These are phyloP conservation scores for Penicillium ucsense DNA, from an alignment of 495 filamentous ascomycete species.

Conservation along the genomic window DNA sequence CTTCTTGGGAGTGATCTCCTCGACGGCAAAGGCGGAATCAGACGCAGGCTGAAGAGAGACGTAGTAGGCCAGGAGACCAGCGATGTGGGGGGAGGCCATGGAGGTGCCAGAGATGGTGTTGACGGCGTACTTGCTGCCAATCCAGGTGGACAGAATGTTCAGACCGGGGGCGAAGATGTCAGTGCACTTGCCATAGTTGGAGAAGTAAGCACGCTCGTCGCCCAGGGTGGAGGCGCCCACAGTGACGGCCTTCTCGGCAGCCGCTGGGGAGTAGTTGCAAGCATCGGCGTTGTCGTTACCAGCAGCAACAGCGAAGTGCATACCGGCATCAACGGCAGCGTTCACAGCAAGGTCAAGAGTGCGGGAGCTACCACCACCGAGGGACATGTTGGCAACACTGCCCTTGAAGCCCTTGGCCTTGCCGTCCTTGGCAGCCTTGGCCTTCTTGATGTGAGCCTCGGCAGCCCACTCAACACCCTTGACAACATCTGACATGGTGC, in stretches of 20 bases:
- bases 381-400: constrained; percentile 97
- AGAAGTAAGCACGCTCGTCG: constrained; percentile 99
- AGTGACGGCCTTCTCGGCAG: constrained; percentile 85
- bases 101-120: constrained; percentile 99
- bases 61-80: constrained; percentile 93
- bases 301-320: constrained; percentile 96
- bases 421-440: constrained; percentile 65
- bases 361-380: constrained; percentile 90
- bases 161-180: constrained; percentile 98
- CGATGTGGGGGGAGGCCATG: constrained; percentile 97
- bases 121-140: constrained; percentile 81
- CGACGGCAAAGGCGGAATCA: constrained; percentile 84
- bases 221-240: constrained; percentile 89
- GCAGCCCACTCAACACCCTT: constrained; percentile 97
- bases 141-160: constrained; percentile 97
- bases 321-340: constrained; percentile 77
- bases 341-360: constrained; percentile 89
- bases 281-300: constrained; percentile 98
- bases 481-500: constrained; percentile 96
- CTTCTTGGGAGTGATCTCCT: constrained; percentile 83
- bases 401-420: constrained; percentile 94
- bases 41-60: constrained; percentile 86
- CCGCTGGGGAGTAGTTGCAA: constrained; percentile 98
- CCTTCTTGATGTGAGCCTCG: constrained; percentile 61
- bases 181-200: constrained; percentile 99